Base-by-base conservation (phyloP, 805 yeast species). In the Lachancea waltii region DNA sequence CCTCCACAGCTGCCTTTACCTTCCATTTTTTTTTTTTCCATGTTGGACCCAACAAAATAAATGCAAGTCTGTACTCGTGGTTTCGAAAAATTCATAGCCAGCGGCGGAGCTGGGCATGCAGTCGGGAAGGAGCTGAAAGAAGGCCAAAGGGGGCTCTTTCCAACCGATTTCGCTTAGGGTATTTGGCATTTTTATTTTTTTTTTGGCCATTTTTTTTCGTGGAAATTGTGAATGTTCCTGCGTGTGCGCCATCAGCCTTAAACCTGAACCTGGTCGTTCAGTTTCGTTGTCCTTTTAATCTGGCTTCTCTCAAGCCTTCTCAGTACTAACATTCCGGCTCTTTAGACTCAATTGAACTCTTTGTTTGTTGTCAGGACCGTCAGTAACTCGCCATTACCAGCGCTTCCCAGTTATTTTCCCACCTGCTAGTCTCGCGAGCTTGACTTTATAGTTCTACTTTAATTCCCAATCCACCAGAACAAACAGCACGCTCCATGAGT, bases 401-500 rank as follows among this genome's bases (percentile, higher is more conserved):
- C 30, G 9, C 11, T 28, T 28, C 18, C 30, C 19, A 11, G n/a
- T 19, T 19, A 11, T 5, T 34, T 18, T 26, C 37, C 37, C 23
- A n/a, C 3, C 4, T 11, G 7, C 32, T 30, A 18, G 14, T 30
- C 13, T 27, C n/a, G 18, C 15, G 18, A 27, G 30, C 14, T 15
- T 27, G 18, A 17, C 30, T 15, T n/a, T 27, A 27, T 27, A 13
- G 17, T 14, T 27, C 10, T 27, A n/a, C 15, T 15, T 17, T 10
- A 14, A 27, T 10, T n/a, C 18, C 9, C 18, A 10, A 27, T 15
- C 18, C 9, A 9, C 18, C 18, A 27, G 17, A 14, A 13, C 33
- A 9, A 13, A 15, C n/a, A 7, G 15, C 4, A 10, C 16, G 17
- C 27, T 33, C 38, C 21, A 41, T 36, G 41, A 36, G 41, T 29